Base-by-base conservation (phyloP, 148 eudicot genomes). In the Rhododendron vialii region DNA sequence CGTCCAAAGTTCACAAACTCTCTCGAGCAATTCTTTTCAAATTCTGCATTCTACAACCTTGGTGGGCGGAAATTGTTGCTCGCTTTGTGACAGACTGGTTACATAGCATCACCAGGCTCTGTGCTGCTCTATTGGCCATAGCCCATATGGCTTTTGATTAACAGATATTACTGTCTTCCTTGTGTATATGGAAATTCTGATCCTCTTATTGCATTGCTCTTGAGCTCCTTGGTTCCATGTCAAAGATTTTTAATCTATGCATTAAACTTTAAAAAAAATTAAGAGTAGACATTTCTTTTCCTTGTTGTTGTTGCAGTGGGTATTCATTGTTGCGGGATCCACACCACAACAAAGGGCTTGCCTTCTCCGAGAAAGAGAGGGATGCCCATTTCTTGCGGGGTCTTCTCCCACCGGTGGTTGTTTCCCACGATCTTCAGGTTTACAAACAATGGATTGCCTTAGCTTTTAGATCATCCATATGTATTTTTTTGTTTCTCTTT, bases 241-340 rank as follows among this genome's bases (percentile, higher is more conserved):
- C 30, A 35, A 69, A 41, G 43, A 33, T 28, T 48, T 24, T 81
- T 14, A 22, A 82, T 33, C 10, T 18, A 11, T 59, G 22, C 5
- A 7, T 2, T 33, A 5, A 13, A 71, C 5, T 71, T 30, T 24
- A 11, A 22, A 5, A 5, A 24, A 78, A 78, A 50, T 41, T 78
- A 22, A 17, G n/a, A 78, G 26, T 41, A 2, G 28, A 43, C 24
- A 41, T 24, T 78, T 76, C 43, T 76, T 10, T 18, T 76, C 12
- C 47, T 69, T 86, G 1, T 48, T 43, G 26, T 85, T 91, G 82
- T 80, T 88, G 86, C 90, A 97, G 99, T 87, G 99, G 99, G 24
- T 95, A 95, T 88, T 91, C 95, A 14, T 87, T 97, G 90, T 87
- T 97, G 93, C 93, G 99, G 86, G 98, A 97, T 89, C 99, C 99